Conservation (phyloP, 2,329 filamentous ascomycete genomes). For the Ascochyta clinopodiicola region DNA sequence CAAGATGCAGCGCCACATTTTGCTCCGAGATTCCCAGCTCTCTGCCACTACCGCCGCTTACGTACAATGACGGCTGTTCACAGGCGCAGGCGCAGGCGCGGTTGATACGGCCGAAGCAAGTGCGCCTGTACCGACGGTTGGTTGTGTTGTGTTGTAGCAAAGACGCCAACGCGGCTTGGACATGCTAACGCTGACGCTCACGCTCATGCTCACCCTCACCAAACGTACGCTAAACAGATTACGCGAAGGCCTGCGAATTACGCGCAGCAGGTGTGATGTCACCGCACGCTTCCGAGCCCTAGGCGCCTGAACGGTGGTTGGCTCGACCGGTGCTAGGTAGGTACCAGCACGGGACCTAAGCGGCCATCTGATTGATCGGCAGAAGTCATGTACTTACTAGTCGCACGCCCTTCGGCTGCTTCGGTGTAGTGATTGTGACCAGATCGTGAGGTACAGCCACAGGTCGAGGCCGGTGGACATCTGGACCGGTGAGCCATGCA, state of each 20-base stretch:
- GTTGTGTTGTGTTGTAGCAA: background rate
- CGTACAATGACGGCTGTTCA: background rate
- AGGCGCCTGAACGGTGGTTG: slow-evolving; percentile 2
- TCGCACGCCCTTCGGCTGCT: slow-evolving; percentile 1
- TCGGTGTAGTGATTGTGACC: slow-evolving; percentile 7
- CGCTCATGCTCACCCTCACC: background rate
- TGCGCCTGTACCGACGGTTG: background rate
- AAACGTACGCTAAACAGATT: slow-evolving; percentile 12
- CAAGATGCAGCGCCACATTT: background rate
- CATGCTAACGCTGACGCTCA: background rate
- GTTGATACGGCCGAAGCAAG: no score
- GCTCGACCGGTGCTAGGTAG: background rate
- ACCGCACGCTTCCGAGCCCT: slow-evolving; percentile 8
- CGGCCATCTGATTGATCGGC: slow-evolving; percentile 1
- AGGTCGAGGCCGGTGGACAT: background rate
- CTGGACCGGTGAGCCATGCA: slow-evolving; percentile 11
- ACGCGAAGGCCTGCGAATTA: slow-evolving; percentile 4
- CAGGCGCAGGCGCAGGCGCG: no score
- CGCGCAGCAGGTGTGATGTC: slow-evolving; percentile 15
- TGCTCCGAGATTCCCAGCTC: background rate
- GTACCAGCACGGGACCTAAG: no score
- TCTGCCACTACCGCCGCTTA: slow-evolving; percentile 1
- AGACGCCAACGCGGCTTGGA: no score
- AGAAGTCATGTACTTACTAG: slow-evolving; percentile 7
- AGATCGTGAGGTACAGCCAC: slow-evolving; percentile 10